Percentiles rank a stretch among this genome's conserved stretches.
Conservation (phyloP, 306 rosid species). For the Oxytropis ochrocephala region DNA sequence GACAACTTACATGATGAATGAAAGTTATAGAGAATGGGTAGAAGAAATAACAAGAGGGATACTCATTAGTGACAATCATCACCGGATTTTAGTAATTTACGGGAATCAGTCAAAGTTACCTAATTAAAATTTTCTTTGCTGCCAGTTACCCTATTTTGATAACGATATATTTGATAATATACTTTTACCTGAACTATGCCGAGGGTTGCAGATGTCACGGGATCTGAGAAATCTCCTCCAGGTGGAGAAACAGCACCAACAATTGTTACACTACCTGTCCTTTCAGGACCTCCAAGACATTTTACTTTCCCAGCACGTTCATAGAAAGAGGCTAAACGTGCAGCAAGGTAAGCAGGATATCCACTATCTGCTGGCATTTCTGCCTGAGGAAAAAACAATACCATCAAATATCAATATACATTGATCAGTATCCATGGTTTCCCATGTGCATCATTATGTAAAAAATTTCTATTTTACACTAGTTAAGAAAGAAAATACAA, state of each 20-base stretch:
- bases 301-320: constrained; percentile 99
- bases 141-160: constrained; percentile 1
- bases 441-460: background rate
- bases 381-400: constrained; percentile 53
- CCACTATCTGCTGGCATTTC: constrained; percentile 99
- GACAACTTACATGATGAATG: constrained; percentile 3
- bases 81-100: background rate
- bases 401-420: constrained; percentile 16
- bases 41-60: background rate
- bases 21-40: background rate
- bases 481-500: background rate
- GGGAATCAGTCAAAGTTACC: background rate
- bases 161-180: constrained; percentile 4
- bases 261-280: constrained; percentile 97
- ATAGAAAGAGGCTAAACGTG: constrained; percentile 98
- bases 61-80: background rate
- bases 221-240: constrained; percentile 99
- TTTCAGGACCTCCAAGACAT: constrained; percentile 97
- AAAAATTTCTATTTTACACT: background rate
- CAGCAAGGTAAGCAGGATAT: constrained; percentile 97
- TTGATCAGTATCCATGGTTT: constrained; percentile 10
- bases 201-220: constrained; percentile 99
- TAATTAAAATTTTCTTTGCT: background rate
- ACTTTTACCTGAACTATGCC: constrained; percentile 89
- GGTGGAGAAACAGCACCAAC: constrained; percentile 99